Base-by-base conservation (phyloP, 2,329 filamentous ascomycete species). In the Pseudocercospora cruenta region DNA sequence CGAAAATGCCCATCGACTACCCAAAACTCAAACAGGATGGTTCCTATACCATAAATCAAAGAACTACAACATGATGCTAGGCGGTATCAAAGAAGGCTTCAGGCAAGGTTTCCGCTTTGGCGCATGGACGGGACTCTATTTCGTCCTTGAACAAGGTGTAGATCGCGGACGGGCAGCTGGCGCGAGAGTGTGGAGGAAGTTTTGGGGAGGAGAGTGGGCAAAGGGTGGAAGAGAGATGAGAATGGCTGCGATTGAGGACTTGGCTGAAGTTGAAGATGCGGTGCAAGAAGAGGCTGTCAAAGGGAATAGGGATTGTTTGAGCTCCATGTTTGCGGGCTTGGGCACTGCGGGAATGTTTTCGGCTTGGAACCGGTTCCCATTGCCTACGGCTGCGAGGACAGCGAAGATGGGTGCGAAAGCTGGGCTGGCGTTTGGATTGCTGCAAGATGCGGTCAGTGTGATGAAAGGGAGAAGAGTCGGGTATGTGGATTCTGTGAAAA, bases 31-130 rank as follows among this genome's bases (percentile, higher is more conserved):
- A 26, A 88, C 89, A 1, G 94, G 93, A 19, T 99, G 95, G 95
- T 99, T 94, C 77, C 87, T 98, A n/a, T 99, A 99, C 80, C 94
- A 98, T 83, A 97, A 97, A 81, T 92, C 89, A 77, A 98, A 98
- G 80, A 98, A 97, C 80, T 98, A 99, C 82, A 88, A 93, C 74
- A 86, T 91, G 60, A 89, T 92, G 73, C 85, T 91, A 22, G 91
- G 91, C 5, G 94, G 91, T 0, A 82, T 96, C 19, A 87, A 87
- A 60, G 93, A 96, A 74, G 95, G 93, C 0, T 73, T 92, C 58
- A 88, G 86, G 70, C 92, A 95, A 85, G 93, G 91, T 1, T 77
- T 82, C 33, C 88, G 86, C 71, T 84, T 96, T 5, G 87, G 87
- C 4, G 82, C 90, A 54, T 94, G 94, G 86, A 91, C 88, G 2